Evolutionary conservation across 768 basidiomycete species (phyloP), one percentile per base, ranked within the genome.

Genomic region (Megacollybia marginata): DNA sequence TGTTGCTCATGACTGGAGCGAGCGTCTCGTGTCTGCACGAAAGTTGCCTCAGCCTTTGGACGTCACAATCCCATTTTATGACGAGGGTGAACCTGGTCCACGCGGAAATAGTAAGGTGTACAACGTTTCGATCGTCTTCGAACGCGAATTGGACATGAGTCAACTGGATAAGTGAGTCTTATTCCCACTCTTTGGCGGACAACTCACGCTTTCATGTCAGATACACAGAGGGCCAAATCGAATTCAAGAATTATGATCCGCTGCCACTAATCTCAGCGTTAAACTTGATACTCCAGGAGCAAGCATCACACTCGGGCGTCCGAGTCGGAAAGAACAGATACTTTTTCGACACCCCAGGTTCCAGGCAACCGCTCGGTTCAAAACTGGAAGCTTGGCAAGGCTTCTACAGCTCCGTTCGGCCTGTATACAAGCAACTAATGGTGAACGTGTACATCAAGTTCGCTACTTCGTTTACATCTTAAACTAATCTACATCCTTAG

Each of bases 231-330:
- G 86, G 83, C 1, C 56, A 67, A 8, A 60, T 69, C 3, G 61
- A 67, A n/a, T 67, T 67, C 50, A 66, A 68, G 16, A 63, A 70
- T 48, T 71, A 74, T 32, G 78, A 85, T 36, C 62, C 72, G 1
- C 62, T 67, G 20, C 80, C 82, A 0, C 47, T 75, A n/a, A 57
- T 79, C 5, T 76, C 80, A 3, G 80, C 80, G 5, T 61, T 83
- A 31, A 83, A 85, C 53, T 69, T 84, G 31, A 63, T 83, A 35
- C 51, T 82, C 16, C 75, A 79, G 55, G 69, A 74, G 56, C 68
- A 74, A 46, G 69, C 78, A 5, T 61, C 65, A 52, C 62, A 66
- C 36, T 63, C 58, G 9, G 82, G 77, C n/a, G 66, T 74, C 2
- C 73, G 75, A 7, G 73, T 79, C 7, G 80, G 81, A 4, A 68